Conservation (phyloP, 768 basidiomycete genomes). For the Mrakia gelida region DNA sequence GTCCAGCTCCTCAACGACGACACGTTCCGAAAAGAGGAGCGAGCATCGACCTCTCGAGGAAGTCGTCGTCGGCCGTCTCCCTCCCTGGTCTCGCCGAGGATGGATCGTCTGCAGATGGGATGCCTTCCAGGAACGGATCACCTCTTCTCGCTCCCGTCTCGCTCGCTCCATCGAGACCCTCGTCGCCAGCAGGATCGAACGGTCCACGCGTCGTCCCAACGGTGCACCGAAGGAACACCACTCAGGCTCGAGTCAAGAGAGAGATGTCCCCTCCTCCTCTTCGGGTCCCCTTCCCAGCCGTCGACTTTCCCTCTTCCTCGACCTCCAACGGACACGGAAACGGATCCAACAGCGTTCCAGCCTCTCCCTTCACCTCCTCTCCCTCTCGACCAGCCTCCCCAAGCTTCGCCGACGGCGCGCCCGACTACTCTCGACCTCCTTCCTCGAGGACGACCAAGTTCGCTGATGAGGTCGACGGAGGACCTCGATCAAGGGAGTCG, state of each 20-base stretch:
- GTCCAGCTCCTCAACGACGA: not conserved
- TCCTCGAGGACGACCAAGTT: slow-evolving; percentile 18
- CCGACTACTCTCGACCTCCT: slow-evolving; percentile 4
- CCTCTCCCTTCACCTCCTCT: not conserved
- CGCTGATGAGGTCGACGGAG: not conserved
- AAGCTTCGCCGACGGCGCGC: not conserved
- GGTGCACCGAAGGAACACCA: not conserved
- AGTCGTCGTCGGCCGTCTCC: not conserved
- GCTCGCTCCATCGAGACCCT: not conserved
- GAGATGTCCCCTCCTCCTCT: slow-evolving; percentile 18
- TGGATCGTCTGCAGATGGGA: not conserved
- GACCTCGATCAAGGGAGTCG: not conserved
- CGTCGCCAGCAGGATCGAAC: not conserved
- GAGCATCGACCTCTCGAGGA: slow-evolving; percentile 20
- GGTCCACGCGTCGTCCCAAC: not conserved
- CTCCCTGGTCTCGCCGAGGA: slow-evolving; percentile 18
- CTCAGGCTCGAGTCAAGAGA: not conserved
- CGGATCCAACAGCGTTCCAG: not conserved
- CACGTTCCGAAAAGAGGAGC: slow-evolving; percentile 6
- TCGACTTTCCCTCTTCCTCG: not conserved
- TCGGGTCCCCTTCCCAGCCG: slow-evolving; percentile 10
- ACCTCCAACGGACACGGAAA: slow-evolving; percentile 1
- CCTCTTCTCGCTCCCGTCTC: not conserved
- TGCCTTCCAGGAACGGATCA: not conserved
- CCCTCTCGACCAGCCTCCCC: slow-evolving; percentile 3